A percentile compares a stretch with the other conserved stretches of the same genome.
Evolutionary conservation across 1,284 basidiomycete species (phyloP).

Genomic region (Boletus smithii): DNA sequence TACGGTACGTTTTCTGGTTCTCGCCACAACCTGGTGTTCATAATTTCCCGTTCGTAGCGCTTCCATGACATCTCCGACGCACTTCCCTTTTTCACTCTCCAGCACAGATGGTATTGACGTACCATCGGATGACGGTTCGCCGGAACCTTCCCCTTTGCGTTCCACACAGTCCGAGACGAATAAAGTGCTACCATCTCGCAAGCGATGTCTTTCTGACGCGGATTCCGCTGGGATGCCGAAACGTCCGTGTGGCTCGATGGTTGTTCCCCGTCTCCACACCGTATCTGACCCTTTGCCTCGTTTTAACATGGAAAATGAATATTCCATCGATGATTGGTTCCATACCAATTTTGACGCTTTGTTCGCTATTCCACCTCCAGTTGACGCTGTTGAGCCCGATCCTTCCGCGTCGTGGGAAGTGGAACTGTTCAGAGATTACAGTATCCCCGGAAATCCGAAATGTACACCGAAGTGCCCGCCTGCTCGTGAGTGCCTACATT

Average conservation of each 20-base stretch:
- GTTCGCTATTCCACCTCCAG: conserved; percentile 28
- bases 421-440: conserved; percentile 28
- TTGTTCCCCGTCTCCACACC: conserved; percentile 20
- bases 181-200: conserved; percentile 12
- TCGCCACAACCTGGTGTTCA: background rate
- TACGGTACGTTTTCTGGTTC: conserved; percentile 18
- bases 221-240: conserved; percentile 20
- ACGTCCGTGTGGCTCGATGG: conserved; percentile 18
- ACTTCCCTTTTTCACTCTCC: conserved; percentile 24
- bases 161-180: background rate
- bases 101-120: conserved; percentile 9
- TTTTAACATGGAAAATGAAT: conserved; percentile 11
- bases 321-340: conserved; percentile 32
- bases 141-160: background rate
- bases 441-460: conserved; percentile 9
- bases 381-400: conserved; percentile 21
- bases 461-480: background rate
- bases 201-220: conserved; percentile 36
- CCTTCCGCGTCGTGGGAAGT: conserved; percentile 22
- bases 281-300: conserved; percentile 31
- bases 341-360: conserved; percentile 19
- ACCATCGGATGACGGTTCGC: background rate
- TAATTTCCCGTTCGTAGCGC: conserved; percentile 1
- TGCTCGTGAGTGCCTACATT: conserved; percentile 15
- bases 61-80: background rate